Base-by-base conservation (phyloP, 2,329 filamentous ascomycete species). In the Periconia sp. region DNA sequence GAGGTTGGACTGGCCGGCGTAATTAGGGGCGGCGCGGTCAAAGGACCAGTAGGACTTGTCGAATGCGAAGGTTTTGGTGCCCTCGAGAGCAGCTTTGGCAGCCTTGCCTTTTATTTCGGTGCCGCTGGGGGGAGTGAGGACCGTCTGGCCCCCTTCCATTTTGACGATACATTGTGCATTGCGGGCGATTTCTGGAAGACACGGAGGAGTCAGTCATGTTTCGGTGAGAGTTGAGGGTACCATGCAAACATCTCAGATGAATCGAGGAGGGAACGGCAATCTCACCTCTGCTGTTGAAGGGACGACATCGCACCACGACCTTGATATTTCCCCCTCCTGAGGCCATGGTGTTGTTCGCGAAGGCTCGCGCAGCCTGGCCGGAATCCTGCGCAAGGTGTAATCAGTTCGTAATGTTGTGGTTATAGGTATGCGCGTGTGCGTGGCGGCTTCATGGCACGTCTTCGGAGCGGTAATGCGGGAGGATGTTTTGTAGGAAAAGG, bases 11-110 rank as follows among this genome's bases (percentile, higher is more conserved):
- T 99, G 94, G 17, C 90, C 91, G 43, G 94, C 93, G 74, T 92
- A 99, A 74, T 90, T 87, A 1, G 84, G 76, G 62, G 92, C 91
- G 45, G 82, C 82, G 66, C 89, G 89, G 77, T 92, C 86, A 76
- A 97, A 99, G 49, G 93, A 97, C 94, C 94, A 99, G 78, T 99
- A 99, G 49, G 92, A 97, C 69, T 88, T 87, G 78, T 99, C 94
- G 76, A 97, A 99, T 46, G 93, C 93, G 74, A 99, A 99, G 1
- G 87, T 83, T 75, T 97, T 97, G 58, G 84, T 81, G 7, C 85
- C 88, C 47, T 85, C 81, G 55, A 88, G 60, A 44, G 75, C 76
- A 40, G 74, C 86, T 73, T 92, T 92, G 50, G 77, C 81, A 33
- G 82, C 82, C 72, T 94, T 94, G 55, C 77, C 82, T 79, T 76